Evolutionary conservation across 1,284 basidiomycete species (phyloP), one percentile per base, ranked within the genome.

Genomic region (Trametes pubescens): DNA sequence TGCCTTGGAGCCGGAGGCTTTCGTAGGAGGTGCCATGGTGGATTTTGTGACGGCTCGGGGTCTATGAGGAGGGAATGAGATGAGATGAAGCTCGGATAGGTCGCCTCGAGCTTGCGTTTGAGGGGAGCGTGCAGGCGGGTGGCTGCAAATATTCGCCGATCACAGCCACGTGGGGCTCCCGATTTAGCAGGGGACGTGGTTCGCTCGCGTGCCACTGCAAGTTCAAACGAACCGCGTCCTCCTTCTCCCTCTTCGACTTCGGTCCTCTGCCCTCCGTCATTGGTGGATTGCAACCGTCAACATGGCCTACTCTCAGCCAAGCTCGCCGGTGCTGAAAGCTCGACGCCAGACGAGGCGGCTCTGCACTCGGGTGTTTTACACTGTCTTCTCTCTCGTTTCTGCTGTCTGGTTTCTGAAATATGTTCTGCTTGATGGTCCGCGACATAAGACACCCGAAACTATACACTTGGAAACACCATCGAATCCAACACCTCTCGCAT

Each of bases 21-120:
- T 77, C 46, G 74, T 76, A 38, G 74, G 67, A 11, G 76, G 73
- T 29, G 75, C 71, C 76, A 78, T 78, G 26, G 22, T 5, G 26
- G 21, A 8, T 22, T 11, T 2, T 51, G 18, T 4, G 16, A 7
- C 49, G 47, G 40, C 22, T 43, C 6, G 6, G 14, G 14, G 18
- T 13, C 40, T 18, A 16, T 18, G 14, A n/a, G 18, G 18, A 13
- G 40, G 16, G 18, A 16, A 16, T n/a, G 8, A 3, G 18, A 32
- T 32, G 29, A 32, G 40, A 7, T 16, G 18, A 8, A 16, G 8
- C 14, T 3, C 14, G 40, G 40, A 43, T 16, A 16, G 40, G 18
- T 43, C 18, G 40, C 8, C 18, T 18, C 18, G 40, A 43, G 18
- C 37, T 10, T 13, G 37, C 10, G 37, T 38, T 16, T 38, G 37